Conservation (phyloP, 352 stramenopile species). For the Globisporangium acanthophoron region DNA sequence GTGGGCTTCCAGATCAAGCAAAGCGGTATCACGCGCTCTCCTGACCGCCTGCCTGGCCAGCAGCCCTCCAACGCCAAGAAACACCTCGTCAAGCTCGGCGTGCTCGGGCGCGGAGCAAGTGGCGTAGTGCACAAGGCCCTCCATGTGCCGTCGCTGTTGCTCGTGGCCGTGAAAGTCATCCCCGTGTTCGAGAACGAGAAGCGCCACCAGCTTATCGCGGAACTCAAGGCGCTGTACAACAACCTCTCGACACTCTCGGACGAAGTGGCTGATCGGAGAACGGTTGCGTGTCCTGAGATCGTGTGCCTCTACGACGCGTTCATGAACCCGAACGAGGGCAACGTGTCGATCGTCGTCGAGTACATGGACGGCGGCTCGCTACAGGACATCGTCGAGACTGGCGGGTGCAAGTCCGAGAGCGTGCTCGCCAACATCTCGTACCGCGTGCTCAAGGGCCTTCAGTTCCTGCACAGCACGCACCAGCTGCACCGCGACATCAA, state of each 20-base stretch:
- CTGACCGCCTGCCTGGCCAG: constrained; percentile 32
- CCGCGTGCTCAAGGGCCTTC: constrained; percentile 81
- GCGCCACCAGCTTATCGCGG: constrained; percentile 80
- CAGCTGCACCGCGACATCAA: constrained; percentile 95
- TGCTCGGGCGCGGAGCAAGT: constrained; percentile 78
- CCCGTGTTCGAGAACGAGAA: constrained; percentile 88
- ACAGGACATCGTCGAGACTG: constrained; percentile 89
- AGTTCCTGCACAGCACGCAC: constrained; percentile 87
- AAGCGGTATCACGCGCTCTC: constrained; percentile 64
- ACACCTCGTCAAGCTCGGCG: constrained; percentile 75
- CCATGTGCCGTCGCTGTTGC: constrained; percentile 82
- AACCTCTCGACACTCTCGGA: constrained; percentile 75
- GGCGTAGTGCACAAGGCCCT: constrained; percentile 88
- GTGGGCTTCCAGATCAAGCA: constrained; percentile 83
- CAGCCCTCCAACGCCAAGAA: constrained; percentile 66
- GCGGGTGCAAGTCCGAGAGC: constrained; percentile 79
- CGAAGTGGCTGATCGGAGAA: constrained; percentile 33
- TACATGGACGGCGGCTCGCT: constrained; percentile 95
- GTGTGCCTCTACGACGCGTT: constrained; percentile 94
- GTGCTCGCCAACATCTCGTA: constrained; percentile 89
- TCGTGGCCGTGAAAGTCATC: constrained; percentile 91
- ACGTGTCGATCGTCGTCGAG: constrained; percentile 93
- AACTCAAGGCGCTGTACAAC: constrained; percentile 84
- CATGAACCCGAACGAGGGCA: constrained; percentile 88
- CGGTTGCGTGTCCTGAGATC: constrained; percentile 69